Evolutionary conservation across 495 filamentous ascomycete species (phyloP), one percentile per base, ranked within the genome.

Genomic region (Podospora didyma): DNA sequence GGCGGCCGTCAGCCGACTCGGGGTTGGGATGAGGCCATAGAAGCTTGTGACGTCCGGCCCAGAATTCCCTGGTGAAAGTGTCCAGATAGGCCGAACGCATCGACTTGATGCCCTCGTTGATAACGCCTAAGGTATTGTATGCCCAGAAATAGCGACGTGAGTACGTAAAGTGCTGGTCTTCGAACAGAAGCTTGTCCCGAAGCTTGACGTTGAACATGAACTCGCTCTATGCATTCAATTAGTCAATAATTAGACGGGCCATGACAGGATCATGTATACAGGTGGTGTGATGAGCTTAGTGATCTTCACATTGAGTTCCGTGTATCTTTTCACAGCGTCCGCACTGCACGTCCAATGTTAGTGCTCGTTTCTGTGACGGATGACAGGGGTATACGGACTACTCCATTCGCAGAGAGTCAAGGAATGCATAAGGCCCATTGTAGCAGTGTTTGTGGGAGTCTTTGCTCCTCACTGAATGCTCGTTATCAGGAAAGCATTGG

Each of bases 71-170:
- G 1, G 71, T 80, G 59, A 84, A 83, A 7, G 71, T 75, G 21
- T 72, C 65, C 44, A 70, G 58, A 62, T 78, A 82, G 23, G 78
- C 69, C 37, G 70, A 61, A 7, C 78, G 67, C 67, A 82, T 81
- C 22, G 72, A 67, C 53, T 78, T 75, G 62, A 84, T 84, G 52
- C 69, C 74, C 23, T 82, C 75, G 58, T 81, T 83, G 63, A 84
- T 75, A 19, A 79, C 73, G 26, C 74, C 78, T 6, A 83, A 67
- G 2, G 80, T 81, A 58, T 82, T 80, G 58, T 75, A 77, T 14
- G 77, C 78, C 77, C 78, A 83, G 61, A 84, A 83, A 62, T 84
- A 83, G 22, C 78, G 73, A 5, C 79, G 70, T 1, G 78, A 80
- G 64, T 77, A 81, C 28, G 79, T 82, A 58, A 80, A 83, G 21